Percentiles rank a stretch among this genome's conserved stretches.
Conservation (phyloP, 2,329 filamentous ascomycete species). For the Zelopaecilomyces penicillatus region DNA sequence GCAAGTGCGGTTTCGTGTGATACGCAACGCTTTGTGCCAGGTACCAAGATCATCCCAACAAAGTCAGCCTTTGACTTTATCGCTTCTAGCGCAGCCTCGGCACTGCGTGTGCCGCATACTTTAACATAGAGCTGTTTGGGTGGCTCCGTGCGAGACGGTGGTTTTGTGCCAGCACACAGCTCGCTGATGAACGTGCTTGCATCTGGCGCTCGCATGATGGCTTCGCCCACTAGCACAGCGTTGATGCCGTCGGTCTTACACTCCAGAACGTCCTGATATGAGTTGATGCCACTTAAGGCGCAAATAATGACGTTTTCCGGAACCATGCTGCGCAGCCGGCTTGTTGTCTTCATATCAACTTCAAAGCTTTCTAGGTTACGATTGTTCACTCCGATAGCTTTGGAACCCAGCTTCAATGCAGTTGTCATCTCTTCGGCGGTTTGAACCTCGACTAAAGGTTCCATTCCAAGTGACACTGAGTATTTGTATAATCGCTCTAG, state of each 20-base stretch:
- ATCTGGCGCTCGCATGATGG: constrained; percentile 85
- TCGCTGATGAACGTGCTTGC: constrained; percentile 75
- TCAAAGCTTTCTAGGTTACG: constrained; percentile 94
- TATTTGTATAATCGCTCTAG: constrained; percentile 79
- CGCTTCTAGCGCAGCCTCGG: constrained; percentile 71
- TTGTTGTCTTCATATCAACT: constrained; percentile 88
- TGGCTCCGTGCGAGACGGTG: constrained; percentile 22
- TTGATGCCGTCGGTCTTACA: constrained; percentile 87
- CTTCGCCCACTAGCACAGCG: constrained; percentile 88
- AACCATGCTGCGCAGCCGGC: constrained; percentile 78
- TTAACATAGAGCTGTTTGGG: constrained; percentile 63
- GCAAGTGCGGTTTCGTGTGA: constrained; percentile 67
- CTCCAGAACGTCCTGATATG: constrained; percentile 75
- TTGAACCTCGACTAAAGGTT: constrained; percentile 94
- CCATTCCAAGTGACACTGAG: constrained; percentile 86
- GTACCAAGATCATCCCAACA: constrained; percentile 85
- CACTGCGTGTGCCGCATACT: constrained; percentile 84
- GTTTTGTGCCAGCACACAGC: constrained; percentile 57
- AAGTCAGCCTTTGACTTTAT: constrained; percentile 83
- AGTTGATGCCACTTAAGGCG: constrained; percentile 88
- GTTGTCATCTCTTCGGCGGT: constrained; percentile 86
- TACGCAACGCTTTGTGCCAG: constrained; percentile 72
- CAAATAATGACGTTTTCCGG: constrained; percentile 81
- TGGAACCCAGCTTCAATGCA: constrained; percentile 76
- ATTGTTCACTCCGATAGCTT: constrained; percentile 96